Conservation (phyloP, 768 basidiomycete genomes). For the Leccinum subgranulosum region DNA sequence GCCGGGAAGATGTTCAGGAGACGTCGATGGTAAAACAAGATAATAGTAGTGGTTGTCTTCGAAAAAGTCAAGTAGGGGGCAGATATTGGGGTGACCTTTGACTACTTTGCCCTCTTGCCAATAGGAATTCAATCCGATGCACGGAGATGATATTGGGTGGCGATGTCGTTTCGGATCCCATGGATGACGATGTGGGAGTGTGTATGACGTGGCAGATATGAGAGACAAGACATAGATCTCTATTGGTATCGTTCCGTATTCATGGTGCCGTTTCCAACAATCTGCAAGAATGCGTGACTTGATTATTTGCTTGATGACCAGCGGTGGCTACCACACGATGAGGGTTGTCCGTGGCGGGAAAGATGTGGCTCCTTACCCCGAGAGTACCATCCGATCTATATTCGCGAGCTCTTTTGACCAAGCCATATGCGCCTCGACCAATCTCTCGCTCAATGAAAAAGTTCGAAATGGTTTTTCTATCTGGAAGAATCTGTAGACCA, state of each 20-base stretch:
- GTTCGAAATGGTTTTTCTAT: slow-evolving; percentile 76
- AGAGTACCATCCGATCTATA: slow-evolving; percentile 67
- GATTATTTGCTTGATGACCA: slow-evolving; percentile 98
- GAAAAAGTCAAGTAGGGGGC: slow-evolving; percentile 93
- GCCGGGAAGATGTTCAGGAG: slow-evolving; percentile 52
- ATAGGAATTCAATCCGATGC: slow-evolving; percentile 25
- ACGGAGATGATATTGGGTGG: slow-evolving; percentile 21
- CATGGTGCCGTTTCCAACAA: slow-evolving; percentile 98
- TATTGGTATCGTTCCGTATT: slow-evolving; percentile 94
- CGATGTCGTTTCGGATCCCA: slow-evolving; percentile 71
- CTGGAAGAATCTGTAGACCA: slow-evolving; percentile 32
- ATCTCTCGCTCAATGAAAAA: slow-evolving; percentile 86
- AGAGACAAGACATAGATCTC: slow-evolving; percentile 95
- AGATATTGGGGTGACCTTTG: slow-evolving; percentile 94
- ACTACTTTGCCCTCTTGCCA: slow-evolving; percentile 73
- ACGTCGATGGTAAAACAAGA: slow-evolving; percentile 79
- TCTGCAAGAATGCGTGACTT: slow-evolving; percentile 98
- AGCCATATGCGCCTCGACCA: slow-evolving; percentile 91
- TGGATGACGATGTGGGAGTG: slow-evolving; percentile 72
- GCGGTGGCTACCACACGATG: slow-evolving; percentile 55
- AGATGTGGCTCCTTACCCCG: slow-evolving; percentile 61
- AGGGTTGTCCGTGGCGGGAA: slow-evolving; percentile 6
- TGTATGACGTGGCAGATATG: slow-evolving; percentile 77
- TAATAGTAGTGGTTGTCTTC: slow-evolving; percentile 97
- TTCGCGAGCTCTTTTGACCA: slow-evolving; percentile 88